A percentile compares a stretch with the other conserved stretches of the same genome.
phyloP scores from a whole-genome alignment of 768 basidiomycete genomes.

The Suillus subalutaceus region DNA sequence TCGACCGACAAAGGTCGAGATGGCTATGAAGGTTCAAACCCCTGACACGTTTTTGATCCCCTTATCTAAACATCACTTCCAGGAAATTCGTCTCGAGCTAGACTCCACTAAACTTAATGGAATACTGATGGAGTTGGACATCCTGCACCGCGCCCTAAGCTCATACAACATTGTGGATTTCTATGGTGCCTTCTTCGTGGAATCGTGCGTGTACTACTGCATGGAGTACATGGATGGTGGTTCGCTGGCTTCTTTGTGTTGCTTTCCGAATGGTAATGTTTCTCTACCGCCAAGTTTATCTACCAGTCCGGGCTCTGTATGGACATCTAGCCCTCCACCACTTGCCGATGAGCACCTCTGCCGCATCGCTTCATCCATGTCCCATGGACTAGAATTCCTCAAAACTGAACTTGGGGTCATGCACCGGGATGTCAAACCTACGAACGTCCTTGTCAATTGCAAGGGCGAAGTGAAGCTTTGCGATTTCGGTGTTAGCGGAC shows the following conservation, averaged over 20 bases:
- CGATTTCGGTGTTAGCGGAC: slow-evolving; percentile 99
- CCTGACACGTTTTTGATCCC: slow-evolving; percentile 12
- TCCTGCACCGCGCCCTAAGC: slow-evolving; percentile 90
- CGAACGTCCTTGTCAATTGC: slow-evolving; percentile 88
- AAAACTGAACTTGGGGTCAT: slow-evolving; percentile 94
- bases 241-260: slow-evolving; percentile 75
- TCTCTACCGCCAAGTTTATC: slow-evolving; percentile 36
- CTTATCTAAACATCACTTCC: slow-evolving; percentile 15
- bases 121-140: slow-evolving; percentile 98
- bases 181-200: slow-evolving; percentile 98
- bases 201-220: slow-evolving; percentile 99
- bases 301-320: slow-evolving; percentile 34
- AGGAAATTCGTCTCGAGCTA: slow-evolving; percentile 98
- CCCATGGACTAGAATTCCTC: slow-evolving; percentile 89
- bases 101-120: slow-evolving; percentile 92
- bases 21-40: slow-evolving; percentile 96
- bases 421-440: slow-evolving; percentile 89
- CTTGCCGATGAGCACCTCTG: slow-evolving; percentile 80
- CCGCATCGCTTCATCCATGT: slow-evolving; percentile 80
- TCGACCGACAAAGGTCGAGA: slow-evolving; percentile 89
- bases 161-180: slow-evolving; percentile 97
- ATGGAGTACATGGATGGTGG: slow-evolving; percentile 99
- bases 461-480: slow-evolving; percentile 93
- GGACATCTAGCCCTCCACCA: slow-evolving; percentile 38
- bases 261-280: slow-evolving; percentile 48